phyloP scores from a whole-genome alignment of 331 rosid genomes.

The Rosa hybrid region DNA sequence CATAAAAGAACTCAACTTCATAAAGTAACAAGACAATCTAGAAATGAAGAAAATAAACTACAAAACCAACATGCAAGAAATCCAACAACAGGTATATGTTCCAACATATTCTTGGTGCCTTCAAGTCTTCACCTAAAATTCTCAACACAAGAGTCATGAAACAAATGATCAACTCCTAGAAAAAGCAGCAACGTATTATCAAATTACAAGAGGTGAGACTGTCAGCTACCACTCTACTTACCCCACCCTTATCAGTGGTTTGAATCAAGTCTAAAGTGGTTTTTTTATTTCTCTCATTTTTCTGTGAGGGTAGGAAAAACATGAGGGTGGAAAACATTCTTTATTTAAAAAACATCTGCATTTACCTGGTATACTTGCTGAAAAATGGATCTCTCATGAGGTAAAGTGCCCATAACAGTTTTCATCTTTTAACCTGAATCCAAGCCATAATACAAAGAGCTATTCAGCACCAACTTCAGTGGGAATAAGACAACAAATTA shows the following conservation, averaged over 20 bases:
- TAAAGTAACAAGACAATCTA: neutral
- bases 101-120: conserved; percentile 60
- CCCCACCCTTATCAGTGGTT: neutral
- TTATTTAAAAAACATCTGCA: neutral
- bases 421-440: conserved; percentile 70
- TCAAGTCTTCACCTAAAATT: conserved; percentile 68
- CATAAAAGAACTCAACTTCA: neutral
- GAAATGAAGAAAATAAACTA: neutral
- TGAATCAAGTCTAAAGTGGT: neutral
- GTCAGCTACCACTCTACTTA: neutral
- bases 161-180: neutral
- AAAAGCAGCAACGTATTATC: conserved; percentile 7
- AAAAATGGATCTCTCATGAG: conserved; percentile 98
- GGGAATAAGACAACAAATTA: neutral
- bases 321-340: neutral
- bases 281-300: neutral
- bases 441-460: conserved; percentile 16
- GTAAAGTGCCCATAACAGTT: conserved; percentile 78
- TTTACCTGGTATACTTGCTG: conserved; percentile 78
- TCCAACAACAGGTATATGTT: conserved; percentile 77
- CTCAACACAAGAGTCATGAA: conserved; percentile 1
- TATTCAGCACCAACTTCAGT: conserved; percentile 21
- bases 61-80: conserved; percentile 69
- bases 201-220: neutral
- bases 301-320: neutral